Percentiles rank a stretch among this genome's conserved stretches.
phyloP scores from a whole-genome alignment of 2,329 filamentous ascomycete genomes.

The Tympanopsis confertula region DNA sequence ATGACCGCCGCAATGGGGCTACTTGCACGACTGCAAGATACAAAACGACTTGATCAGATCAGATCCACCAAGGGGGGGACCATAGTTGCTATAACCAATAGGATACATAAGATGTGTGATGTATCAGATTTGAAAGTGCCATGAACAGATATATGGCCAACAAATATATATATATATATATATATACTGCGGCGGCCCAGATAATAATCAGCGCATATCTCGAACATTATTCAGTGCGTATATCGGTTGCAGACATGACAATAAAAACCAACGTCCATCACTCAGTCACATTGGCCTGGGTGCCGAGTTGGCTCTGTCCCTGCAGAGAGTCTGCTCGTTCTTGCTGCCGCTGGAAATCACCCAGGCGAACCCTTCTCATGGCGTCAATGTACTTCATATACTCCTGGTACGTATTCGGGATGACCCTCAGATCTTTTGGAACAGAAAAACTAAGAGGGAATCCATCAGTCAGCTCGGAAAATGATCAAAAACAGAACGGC shows the following conservation, averaged over 20 bases:
- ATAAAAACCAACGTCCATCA: too few species aligned
- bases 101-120: too few species aligned
- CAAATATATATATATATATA: too few species aligned
- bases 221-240: not conserved
- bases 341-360: constrained; percentile 14
- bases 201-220: too few species aligned
- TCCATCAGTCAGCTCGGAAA: too few species aligned
- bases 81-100: too few species aligned
- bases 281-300: constrained; percentile 11
- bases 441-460: too few species aligned
- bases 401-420: constrained; percentile 26
- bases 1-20: constrained; percentile 2
- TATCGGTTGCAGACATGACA: not conserved
- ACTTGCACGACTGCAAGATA: not conserved
- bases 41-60: not conserved
- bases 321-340: constrained; percentile 7
- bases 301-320: constrained; percentile 4
- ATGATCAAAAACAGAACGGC: too few species aligned
- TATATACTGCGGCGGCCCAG: too few species aligned
- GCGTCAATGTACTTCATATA: constrained; percentile 31
- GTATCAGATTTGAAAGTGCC: too few species aligned
- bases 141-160: too few species aligned
- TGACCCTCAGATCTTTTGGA: constrained; percentile 21
- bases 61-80: too few species aligned
- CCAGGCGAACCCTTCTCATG: constrained; percentile 21